phyloP scores from a whole-genome alignment of 306 rosid genomes.

The Fragaria iinumae region DNA sequence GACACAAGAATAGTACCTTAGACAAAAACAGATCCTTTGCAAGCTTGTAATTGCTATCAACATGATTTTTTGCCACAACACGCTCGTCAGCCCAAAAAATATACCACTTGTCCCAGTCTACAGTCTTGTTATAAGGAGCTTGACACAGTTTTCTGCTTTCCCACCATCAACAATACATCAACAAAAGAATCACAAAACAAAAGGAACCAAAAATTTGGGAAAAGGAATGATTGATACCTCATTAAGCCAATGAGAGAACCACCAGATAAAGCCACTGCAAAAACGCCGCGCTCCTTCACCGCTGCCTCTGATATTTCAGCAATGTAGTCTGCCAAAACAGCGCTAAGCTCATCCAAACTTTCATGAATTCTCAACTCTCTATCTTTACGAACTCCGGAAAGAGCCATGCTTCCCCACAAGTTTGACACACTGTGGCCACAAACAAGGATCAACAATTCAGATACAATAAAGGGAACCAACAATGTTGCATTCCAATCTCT shows the following conservation, averaged over 20 bases:
- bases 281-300: slow-evolving; percentile 86
- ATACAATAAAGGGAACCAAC: background rate
- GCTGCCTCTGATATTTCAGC: slow-evolving; percentile 82
- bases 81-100: slow-evolving; percentile 98
- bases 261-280: slow-evolving; percentile 93
- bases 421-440: slow-evolving; percentile 21
- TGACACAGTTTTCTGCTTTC: slow-evolving; percentile 76
- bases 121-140: slow-evolving; percentile 93
- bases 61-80: slow-evolving; percentile 84
- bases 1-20: slow-evolving; percentile 50
- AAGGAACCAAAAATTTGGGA: slow-evolving; percentile 28
- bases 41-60: slow-evolving; percentile 94
- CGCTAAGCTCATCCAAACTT: slow-evolving; percentile 81
- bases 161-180: slow-evolving; percentile 39
- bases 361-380: slow-evolving; percentile 80
- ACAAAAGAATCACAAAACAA: slow-evolving; percentile 41
- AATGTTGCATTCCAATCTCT: background rate
- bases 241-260: slow-evolving; percentile 96
- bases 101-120: slow-evolving; percentile 97
- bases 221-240: slow-evolving; percentile 77
- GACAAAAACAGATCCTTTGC: slow-evolving; percentile 81
- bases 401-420: slow-evolving; percentile 54
- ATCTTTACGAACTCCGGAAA: slow-evolving; percentile 42
- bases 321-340: slow-evolving; percentile 85
- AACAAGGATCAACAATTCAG: slow-evolving; percentile 17